Evolutionary conservation across 805 yeast species (phyloP).

Genomic region (Wickerhamiella nectarea): DNA sequence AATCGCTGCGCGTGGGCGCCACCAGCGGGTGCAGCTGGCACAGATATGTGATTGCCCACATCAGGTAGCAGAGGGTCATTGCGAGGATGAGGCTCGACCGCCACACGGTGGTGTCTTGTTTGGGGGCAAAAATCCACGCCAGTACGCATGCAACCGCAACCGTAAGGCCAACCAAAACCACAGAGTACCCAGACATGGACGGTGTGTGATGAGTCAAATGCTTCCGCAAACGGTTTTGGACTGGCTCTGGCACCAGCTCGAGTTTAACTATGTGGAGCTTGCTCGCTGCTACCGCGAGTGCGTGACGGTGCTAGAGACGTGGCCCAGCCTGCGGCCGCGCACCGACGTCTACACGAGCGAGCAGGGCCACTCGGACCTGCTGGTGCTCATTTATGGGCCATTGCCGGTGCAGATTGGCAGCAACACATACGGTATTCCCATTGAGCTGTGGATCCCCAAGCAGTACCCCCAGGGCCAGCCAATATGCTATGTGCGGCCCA

Average conservation of each 20-base stretch:
- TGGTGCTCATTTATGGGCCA: constrained; percentile 53
- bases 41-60: constrained; percentile 90
- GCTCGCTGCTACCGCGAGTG: constrained; percentile 50
- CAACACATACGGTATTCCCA: constrained; percentile 34
- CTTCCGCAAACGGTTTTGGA: constrained; percentile 13
- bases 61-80: constrained; percentile 62
- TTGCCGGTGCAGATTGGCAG: constrained; percentile 28
- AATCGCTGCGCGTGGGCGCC: constrained; percentile 76
- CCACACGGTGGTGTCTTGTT: constrained; percentile 53
- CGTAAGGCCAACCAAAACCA: constrained; percentile 46
- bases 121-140: constrained; percentile 80
- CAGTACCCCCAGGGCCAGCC: constrained; percentile 62
- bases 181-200: constrained; percentile 48
- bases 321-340: constrained; percentile 46
- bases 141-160: constrained; percentile 46
- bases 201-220: constrained; percentile 8
- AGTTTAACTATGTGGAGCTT: constrained; percentile 48
- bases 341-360: constrained; percentile 49
- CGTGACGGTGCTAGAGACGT: constrained; percentile 37
- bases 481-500: constrained; percentile 45
- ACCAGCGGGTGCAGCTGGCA: constrained; percentile 82
- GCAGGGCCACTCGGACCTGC: constrained; percentile 44
- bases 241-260: constrained; percentile 46
- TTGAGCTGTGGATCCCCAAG: constrained; percentile 66
- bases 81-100: constrained; percentile 57